phyloP scores from a whole-genome alignment of 1,284 basidiomycete genomes.

The Sphaerobolus stellatus region DNA sequence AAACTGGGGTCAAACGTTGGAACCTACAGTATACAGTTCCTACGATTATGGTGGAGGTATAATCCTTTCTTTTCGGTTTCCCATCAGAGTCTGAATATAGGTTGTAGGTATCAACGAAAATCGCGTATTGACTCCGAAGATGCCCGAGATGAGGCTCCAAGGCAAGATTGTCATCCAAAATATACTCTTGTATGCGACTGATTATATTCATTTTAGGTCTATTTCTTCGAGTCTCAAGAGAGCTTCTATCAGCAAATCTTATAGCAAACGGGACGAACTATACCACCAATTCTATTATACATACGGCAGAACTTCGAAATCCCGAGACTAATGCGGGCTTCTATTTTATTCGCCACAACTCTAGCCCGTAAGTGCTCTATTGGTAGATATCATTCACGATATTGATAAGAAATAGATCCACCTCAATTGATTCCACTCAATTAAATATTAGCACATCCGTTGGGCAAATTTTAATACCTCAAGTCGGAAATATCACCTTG shows the following conservation, averaged over 20 bases:
- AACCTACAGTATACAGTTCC: conserved; percentile 33
- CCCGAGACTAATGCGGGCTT: conserved; percentile 27
- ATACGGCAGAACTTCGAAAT: conserved; percentile 24
- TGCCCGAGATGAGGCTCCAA: conserved; percentile 20
- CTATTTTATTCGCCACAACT: conserved; percentile 32
- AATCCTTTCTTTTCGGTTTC: neutral
- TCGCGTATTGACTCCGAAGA: conserved; percentile 19
- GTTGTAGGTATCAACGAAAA: conserved; percentile 22
- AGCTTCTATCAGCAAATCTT: conserved; percentile 14
- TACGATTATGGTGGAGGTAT: conserved; percentile 38
- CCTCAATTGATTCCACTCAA: conserved; percentile 7
- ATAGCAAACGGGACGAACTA: conserved; percentile 17
- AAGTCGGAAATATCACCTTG: conserved; percentile 14
- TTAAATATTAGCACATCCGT: conserved; percentile 17
- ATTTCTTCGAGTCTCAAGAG: conserved; percentile 40
- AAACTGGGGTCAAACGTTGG: conserved; percentile 50
- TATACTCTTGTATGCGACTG: neutral
- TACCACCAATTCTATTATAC: conserved; percentile 11
- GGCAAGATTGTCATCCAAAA: conserved; percentile 1
- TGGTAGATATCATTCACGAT: neutral
- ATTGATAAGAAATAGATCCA: conserved; percentile 7
- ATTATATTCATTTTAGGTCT: conserved; percentile 32
- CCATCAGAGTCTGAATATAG: conserved; percentile 26
- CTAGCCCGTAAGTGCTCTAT: conserved; percentile 9
- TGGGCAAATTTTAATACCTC: conserved; percentile 18